A percentile compares a stretch with the other conserved stretches of the same genome.
Evolutionary conservation across 2,329 filamentous ascomycete genomes (phyloP).

Genomic region (Fusarium stilboides): DNA sequence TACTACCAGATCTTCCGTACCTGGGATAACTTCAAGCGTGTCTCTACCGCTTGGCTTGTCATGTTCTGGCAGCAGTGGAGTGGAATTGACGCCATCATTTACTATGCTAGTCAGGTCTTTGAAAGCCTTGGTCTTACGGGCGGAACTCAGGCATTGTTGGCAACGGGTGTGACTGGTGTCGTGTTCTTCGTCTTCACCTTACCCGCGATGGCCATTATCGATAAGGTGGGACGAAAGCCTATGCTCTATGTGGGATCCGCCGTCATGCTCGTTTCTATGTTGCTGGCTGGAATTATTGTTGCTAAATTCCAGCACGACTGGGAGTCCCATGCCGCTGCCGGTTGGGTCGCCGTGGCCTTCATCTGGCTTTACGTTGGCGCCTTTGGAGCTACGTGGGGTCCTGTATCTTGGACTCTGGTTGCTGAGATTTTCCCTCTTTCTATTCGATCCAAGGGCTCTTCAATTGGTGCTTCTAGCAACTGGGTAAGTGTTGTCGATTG

Average conservation of each 20-base stretch:
- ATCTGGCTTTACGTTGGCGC: constrained; percentile 66
- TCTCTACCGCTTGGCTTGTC: constrained; percentile 73
- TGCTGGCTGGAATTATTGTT: constrained; percentile 31
- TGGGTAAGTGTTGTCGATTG: constrained; percentile 49
- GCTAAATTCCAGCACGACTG: constrained; percentile 36
- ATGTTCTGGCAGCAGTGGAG: constrained; percentile 71
- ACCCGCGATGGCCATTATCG: constrained; percentile 56
- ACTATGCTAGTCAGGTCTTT: constrained; percentile 70
- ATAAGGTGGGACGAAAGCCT: constrained; percentile 59
- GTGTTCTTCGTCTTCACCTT: constrained; percentile 69
- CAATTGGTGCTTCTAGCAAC: constrained; percentile 60
- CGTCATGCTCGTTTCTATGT: constrained; percentile 52
- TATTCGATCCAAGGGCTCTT: constrained; percentile 60
- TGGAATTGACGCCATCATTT: constrained; percentile 56
- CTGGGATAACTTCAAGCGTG: constrained; percentile 71
- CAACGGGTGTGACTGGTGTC: constrained; percentile 79
- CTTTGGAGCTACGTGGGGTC: constrained; percentile 60
- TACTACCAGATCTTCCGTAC: constrained; percentile 56
- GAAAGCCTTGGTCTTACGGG: constrained; percentile 73
- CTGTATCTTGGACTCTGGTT: constrained; percentile 63
- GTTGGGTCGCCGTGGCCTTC: constrained; percentile 56
- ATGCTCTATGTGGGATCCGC: constrained; percentile 56
- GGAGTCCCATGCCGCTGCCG: constrained; percentile 54
- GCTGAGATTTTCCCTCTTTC: constrained; percentile 63
- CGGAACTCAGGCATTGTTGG: constrained; percentile 72